A percentile compares a stretch with the other conserved stretches of the same genome.
These are phyloP conservation scores for Thraustochytrium sp. DNA, from an alignment of 352 stramenopile species.

Conservation along the genomic window DNA sequence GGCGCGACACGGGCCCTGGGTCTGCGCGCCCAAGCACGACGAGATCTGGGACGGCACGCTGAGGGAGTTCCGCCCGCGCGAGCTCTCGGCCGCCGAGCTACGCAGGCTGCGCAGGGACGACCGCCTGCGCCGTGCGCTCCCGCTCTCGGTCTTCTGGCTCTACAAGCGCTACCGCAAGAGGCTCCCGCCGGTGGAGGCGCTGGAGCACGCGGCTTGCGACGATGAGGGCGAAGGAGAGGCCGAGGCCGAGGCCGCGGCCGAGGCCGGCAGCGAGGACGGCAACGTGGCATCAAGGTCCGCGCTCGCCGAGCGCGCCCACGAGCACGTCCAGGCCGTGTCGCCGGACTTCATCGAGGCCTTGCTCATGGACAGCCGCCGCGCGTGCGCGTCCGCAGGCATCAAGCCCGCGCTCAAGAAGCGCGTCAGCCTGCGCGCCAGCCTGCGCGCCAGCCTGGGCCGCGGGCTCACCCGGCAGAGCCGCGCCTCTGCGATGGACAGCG, in stretches of 20 bases:
- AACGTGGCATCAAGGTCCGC: background rate
- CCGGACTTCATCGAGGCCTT: background rate
- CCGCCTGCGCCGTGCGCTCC: background rate
- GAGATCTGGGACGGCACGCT: constrained; percentile 27
- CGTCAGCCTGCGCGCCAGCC: background rate
- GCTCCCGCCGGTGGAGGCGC: background rate
- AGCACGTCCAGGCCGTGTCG: background rate
- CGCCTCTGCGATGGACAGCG: background rate
- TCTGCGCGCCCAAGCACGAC: constrained; percentile 35
- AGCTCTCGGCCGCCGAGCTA: constrained; percentile 10
- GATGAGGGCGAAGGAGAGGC: background rate
- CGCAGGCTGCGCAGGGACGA: background rate
- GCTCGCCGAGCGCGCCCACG: background rate
- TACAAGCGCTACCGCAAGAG: constrained; percentile 18
- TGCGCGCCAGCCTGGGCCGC: background rate
- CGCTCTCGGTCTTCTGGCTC: background rate
- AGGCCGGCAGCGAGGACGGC: background rate
- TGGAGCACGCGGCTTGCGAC: background rate
- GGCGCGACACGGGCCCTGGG: background rate
- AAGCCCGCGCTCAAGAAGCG: background rate
- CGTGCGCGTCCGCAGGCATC: background rate
- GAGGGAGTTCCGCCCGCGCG: background rate
- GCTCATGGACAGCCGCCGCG: background rate
- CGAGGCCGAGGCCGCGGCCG: background rate
- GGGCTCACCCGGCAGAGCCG: background rate